Conservation (phyloP, 2,329 filamentous ascomycete genomes). For the Meredithiella fracta region DNA sequence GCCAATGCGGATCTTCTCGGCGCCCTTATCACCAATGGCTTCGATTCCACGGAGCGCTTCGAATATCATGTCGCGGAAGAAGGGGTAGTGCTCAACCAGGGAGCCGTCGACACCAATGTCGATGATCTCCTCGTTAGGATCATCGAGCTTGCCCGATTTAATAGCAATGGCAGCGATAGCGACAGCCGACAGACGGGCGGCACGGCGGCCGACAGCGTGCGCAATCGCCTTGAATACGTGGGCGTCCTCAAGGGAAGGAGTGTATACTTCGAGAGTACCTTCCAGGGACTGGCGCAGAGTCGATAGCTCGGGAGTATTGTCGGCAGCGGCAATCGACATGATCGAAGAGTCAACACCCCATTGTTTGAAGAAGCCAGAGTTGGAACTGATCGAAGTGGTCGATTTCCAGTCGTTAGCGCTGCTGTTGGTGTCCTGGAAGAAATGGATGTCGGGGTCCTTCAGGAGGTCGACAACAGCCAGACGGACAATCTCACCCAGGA, state of each 20-base stretch:
- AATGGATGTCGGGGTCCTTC: conserved; percentile 44
- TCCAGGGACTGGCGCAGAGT: conserved; percentile 65
- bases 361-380: conserved; percentile 53
- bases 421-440: conserved; percentile 65
- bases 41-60: conserved; percentile 63
- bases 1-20: conserved; percentile 78
- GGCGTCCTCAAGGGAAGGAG: conserved; percentile 67
- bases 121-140: conserved; percentile 49
- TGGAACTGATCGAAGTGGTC: conserved; percentile 49
- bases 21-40: conserved; percentile 60
- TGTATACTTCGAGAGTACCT: conserved; percentile 57
- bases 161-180: conserved; percentile 75
- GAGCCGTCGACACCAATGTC: conserved; percentile 92
- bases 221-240: conserved; percentile 73
- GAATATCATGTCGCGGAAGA: conserved; percentile 75
- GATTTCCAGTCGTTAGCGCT: conserved; percentile 52
- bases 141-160: conserved; percentile 54
- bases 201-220: conserved; percentile 70
- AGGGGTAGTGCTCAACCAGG: conserved; percentile 88
- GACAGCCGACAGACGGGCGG: conserved; percentile 73
- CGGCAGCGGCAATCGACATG: conserved; percentile 71
- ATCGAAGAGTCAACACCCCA: conserved; percentile 90
- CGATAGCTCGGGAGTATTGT: conserved; percentile 54
- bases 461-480: conserved; percentile 58
- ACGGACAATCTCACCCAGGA: conserved; percentile 83